These are phyloP conservation scores for Astraeus odoratus DNA, from an alignment of 768 basidiomycete genomes.

Conservation along the genomic window DNA sequence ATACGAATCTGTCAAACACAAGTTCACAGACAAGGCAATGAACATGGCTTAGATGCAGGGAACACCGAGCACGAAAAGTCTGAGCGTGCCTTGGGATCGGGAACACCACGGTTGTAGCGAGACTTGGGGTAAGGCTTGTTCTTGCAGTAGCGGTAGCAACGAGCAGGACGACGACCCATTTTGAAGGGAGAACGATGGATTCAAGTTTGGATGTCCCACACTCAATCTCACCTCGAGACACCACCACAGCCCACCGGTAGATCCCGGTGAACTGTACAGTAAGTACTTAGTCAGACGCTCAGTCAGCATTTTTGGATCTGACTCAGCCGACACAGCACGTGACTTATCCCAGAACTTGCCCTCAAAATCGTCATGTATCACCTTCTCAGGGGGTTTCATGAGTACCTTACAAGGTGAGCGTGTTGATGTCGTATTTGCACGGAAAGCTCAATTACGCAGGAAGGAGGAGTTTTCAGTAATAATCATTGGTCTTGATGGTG, in stretches of 20 bases:
- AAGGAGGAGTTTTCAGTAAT: conserved; percentile 92
- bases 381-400: conserved; percentile 85
- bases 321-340: too few species aligned
- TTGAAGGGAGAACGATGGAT: background rate
- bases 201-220: background rate
- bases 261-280: background rate
- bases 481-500: conserved; percentile 88
- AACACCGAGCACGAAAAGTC: background rate
- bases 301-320: too few species aligned
- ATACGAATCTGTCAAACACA: conserved; percentile 73
- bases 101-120: conserved; percentile 97
- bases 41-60: background rate
- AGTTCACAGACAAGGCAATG: background rate
- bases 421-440: background rate
- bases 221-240: background rate
- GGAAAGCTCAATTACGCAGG: conserved; percentile 30
- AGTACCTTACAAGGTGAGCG: conserved; percentile 74
- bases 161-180: conserved; percentile 97
- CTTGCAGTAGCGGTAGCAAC: conserved; percentile 99
- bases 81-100: conserved; percentile 77
- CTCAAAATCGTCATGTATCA: conserved; percentile 65
- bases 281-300: background rate
- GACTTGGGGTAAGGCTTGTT: conserved; percentile 98
- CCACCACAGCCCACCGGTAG: background rate
- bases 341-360: too few species aligned